These are phyloP conservation scores for Aspergillus steynii DNA, from an alignment of 495 filamentous ascomycete species.

Conservation along the genomic window DNA sequence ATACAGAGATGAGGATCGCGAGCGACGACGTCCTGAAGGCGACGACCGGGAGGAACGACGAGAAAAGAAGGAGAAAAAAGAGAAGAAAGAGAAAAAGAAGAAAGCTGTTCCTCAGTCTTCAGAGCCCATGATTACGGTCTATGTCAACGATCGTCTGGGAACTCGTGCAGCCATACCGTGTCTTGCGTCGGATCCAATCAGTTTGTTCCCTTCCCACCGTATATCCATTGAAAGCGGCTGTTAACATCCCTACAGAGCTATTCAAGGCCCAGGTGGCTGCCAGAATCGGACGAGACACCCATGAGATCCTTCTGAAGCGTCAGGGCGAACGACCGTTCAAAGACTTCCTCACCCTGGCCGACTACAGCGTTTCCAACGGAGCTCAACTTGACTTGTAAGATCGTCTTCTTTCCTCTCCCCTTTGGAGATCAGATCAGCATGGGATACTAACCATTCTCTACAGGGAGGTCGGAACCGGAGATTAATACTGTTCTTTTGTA, in stretches of 20 bases:
- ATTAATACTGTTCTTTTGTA: slow-evolving; percentile 41
- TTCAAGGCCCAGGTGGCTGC: slow-evolving; percentile 92
- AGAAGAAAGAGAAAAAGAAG: slow-evolving; percentile 46
- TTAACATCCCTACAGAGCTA: slow-evolving; percentile 47
- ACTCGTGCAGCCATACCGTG: slow-evolving; percentile 90
- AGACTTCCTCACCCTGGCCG: slow-evolving; percentile 78
- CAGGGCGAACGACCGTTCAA: slow-evolving; percentile 92
- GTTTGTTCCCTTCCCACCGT: slow-evolving; percentile 31
- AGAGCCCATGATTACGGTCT: slow-evolving; percentile 87
- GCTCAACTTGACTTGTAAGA: slow-evolving; percentile 80
- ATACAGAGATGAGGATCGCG: slow-evolving; percentile 25
- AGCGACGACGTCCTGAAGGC: slow-evolving; percentile 21
- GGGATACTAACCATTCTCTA: slow-evolving; percentile 25
- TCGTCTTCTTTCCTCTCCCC: slow-evolving; percentile 4
- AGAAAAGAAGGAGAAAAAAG: slow-evolving; percentile 33
- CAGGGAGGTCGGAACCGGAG: slow-evolving; percentile 74
- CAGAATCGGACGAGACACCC: slow-evolving; percentile 79
- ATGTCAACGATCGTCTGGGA: slow-evolving; percentile 88
- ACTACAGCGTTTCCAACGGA: slow-evolving; percentile 84
- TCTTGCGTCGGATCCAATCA: slow-evolving; percentile 75
- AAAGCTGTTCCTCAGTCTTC: slow-evolving; percentile 31
- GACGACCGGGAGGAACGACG: slow-evolving; percentile 32
- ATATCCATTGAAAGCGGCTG: slow-evolving; percentile 1
- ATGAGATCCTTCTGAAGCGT: slow-evolving; percentile 88
- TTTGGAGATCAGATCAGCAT: not conserved